Percentiles rank a stretch among this genome's conserved stretches.
phyloP scores from a whole-genome alignment of 768 basidiomycete species.

The Russula abietina region DNA sequence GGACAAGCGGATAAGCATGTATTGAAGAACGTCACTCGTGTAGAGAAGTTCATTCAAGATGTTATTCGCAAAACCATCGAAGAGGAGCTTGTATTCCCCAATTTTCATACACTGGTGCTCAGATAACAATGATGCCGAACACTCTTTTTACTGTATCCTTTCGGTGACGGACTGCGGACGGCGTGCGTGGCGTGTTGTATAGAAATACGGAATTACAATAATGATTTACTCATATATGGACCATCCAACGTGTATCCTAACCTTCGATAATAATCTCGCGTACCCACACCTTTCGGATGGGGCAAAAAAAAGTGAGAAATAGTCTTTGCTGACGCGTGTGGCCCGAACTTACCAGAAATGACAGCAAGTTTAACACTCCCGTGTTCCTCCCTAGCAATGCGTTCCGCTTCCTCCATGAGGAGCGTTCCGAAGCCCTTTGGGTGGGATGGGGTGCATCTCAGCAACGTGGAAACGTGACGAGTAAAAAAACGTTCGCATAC shows the following conservation, averaged over 20 bases:
- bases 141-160: neutral
- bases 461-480: neutral
- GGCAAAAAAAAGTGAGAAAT: constrained; percentile 1
- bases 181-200: neutral
- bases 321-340: neutral
- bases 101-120: constrained; percentile 70
- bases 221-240: constrained; percentile 93
- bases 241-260: constrained; percentile 93
- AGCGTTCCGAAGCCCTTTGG: constrained; percentile 87
- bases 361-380: constrained; percentile 95
- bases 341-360: constrained; percentile 66
- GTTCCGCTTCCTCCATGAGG: constrained; percentile 98
- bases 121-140: neutral
- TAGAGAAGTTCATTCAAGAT: constrained; percentile 93
- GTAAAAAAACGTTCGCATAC: constrained; percentile 31
- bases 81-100: constrained; percentile 94
- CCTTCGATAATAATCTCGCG: constrained; percentile 92
- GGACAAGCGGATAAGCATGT: constrained; percentile 95
- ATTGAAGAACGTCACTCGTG: constrained; percentile 88
- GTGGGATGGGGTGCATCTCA: neutral
- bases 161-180: neutral
- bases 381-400: constrained; percentile 96
- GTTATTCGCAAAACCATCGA: constrained; percentile 92
- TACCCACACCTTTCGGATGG: constrained; percentile 71
- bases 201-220: constrained; percentile 28